phyloP scores from a whole-genome alignment of 2,329 filamentous ascomycete genomes.

The Cladosporium sp. region DNA sequence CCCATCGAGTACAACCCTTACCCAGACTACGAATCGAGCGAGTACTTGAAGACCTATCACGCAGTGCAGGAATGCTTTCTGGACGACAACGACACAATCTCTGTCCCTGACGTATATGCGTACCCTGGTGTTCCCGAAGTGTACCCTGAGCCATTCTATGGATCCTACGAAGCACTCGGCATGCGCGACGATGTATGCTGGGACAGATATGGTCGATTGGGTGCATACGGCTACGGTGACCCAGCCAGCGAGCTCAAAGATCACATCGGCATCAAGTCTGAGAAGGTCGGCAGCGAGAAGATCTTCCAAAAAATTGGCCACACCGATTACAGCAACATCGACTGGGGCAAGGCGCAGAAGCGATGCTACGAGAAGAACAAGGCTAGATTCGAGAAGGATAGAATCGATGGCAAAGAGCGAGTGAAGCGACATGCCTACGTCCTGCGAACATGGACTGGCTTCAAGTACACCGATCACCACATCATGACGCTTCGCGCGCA shows the following conservation, averaged over 20 bases:
- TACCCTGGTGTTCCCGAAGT: constrained; percentile 54
- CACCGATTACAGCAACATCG: constrained; percentile 45
- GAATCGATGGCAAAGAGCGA: constrained; percentile 33
- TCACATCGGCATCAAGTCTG: constrained; percentile 43
- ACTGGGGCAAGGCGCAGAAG: constrained; percentile 47
- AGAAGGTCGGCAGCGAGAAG: constrained; percentile 41
- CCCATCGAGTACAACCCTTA: constrained; percentile 44
- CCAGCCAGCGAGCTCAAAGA: constrained; percentile 43
- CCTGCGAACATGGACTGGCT: constrained; percentile 79
- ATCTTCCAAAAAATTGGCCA: constrained; percentile 49
- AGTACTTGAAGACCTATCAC: constrained; percentile 47
- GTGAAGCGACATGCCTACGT: constrained; percentile 71
- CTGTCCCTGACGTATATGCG: constrained; percentile 60
- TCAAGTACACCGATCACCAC: constrained; percentile 72
- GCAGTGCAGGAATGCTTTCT: constrained; percentile 60
- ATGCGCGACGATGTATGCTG: constrained; percentile 47
- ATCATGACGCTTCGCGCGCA: constrained; percentile 77
- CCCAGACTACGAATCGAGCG: constrained; percentile 37
- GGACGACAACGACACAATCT: constrained; percentile 54
- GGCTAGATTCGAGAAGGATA: constrained; percentile 38
- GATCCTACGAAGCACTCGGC: constrained; percentile 45
- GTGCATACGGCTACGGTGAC: constrained; percentile 50
- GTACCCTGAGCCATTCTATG: constrained; percentile 45
- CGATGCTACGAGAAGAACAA: constrained; percentile 48
- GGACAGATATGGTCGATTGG: constrained; percentile 48